Percentiles rank a stretch among this genome's conserved stretches.
These are phyloP conservation scores for Cyclocybe cylindracea DNA, from an alignment of 768 basidiomycete genomes.

Conservation along the genomic window DNA sequence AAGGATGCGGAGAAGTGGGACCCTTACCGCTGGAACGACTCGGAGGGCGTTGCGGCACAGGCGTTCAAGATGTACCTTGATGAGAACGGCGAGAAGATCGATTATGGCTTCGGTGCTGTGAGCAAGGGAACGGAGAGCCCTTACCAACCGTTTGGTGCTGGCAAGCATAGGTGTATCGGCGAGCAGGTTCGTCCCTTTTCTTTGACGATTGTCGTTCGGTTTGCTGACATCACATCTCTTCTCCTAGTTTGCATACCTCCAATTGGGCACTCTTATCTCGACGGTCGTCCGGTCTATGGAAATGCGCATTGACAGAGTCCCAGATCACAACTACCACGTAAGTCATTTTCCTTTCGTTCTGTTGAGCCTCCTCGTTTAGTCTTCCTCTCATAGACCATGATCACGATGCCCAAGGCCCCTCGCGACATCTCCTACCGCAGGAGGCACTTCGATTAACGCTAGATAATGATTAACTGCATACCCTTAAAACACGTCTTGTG, in stretches of 20 bases:
- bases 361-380: background rate
- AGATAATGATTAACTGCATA: background rate
- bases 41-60: conserved; percentile 77
- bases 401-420: conserved; percentile 81
- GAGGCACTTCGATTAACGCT: conserved; percentile 50
- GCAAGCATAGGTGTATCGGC: conserved; percentile 92
- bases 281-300: conserved; percentile 79
- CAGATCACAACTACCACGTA: conserved; percentile 89
- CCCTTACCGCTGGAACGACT: conserved; percentile 84
- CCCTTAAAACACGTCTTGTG: conserved; percentile 3
- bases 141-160: conserved; percentile 98
- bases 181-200: conserved; percentile 61
- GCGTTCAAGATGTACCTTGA: conserved; percentile 77
- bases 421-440: conserved; percentile 67
- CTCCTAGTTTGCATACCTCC: conserved; percentile 87
- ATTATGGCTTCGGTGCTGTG: conserved; percentile 94
- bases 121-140: conserved; percentile 96
- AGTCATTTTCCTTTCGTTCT: conserved; percentile 26
- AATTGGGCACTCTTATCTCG: conserved; percentile 81
- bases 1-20: conserved; percentile 71
- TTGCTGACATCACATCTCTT: background rate
- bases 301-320: conserved; percentile 71
- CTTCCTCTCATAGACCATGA: conserved; percentile 72
- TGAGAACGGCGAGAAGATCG: conserved; percentile 84
- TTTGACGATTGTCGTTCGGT: background rate